Conservation (phyloP, 148 eudicot species). For the Cornus controversa region DNA sequence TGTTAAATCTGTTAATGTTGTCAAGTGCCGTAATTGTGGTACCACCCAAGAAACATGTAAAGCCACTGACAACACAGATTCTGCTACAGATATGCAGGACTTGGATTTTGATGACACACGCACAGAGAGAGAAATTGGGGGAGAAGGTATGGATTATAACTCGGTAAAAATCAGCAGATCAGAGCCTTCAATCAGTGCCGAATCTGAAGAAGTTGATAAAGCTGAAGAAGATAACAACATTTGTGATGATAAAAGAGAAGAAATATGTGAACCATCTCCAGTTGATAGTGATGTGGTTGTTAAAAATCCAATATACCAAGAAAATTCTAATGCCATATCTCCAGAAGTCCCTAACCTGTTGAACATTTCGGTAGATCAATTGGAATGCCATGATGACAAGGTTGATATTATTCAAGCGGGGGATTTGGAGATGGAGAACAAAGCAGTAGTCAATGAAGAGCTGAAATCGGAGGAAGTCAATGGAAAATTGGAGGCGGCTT, state of each 20-base stretch:
- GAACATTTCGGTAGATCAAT: slow-evolving; percentile 1
- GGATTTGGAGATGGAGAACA: slow-evolving; percentile 22
- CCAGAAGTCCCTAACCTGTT: slow-evolving; percentile 1
- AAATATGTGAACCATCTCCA: slow-evolving; percentile 9
- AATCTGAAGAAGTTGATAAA: slow-evolving; percentile 20
- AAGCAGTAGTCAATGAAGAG: slow-evolving; percentile 19
- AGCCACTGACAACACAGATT: slow-evolving; percentile 13
- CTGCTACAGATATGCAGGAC: slow-evolving; percentile 25
- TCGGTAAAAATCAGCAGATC: slow-evolving; percentile 15
- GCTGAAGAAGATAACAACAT: slow-evolving; percentile 26
- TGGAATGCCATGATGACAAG: slow-evolving; percentile 15
- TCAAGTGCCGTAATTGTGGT: slow-evolving; percentile 27
- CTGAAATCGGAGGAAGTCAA: slow-evolving; percentile 23
- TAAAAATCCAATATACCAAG: slow-evolving; percentile 4
- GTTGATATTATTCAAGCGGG: slow-evolving; percentile 3
- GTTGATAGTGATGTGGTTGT: slow-evolving; percentile 14
- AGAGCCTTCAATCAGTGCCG: slow-evolving; percentile 20
- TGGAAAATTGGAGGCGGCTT: slow-evolving; percentile 21
- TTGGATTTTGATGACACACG: slow-evolving; percentile 14
- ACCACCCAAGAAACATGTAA: slow-evolving; percentile 25
- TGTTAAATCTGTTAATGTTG: slow-evolving; percentile 63
- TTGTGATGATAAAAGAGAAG: slow-evolving; percentile 27
- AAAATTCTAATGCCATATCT: slow-evolving; percentile 7
- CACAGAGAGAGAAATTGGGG: slow-evolving; percentile 19
- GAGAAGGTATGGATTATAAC: slow-evolving; percentile 20